Base-by-base conservation (phyloP, 306 rosid genomes). In the Pueraria montana region DNA sequence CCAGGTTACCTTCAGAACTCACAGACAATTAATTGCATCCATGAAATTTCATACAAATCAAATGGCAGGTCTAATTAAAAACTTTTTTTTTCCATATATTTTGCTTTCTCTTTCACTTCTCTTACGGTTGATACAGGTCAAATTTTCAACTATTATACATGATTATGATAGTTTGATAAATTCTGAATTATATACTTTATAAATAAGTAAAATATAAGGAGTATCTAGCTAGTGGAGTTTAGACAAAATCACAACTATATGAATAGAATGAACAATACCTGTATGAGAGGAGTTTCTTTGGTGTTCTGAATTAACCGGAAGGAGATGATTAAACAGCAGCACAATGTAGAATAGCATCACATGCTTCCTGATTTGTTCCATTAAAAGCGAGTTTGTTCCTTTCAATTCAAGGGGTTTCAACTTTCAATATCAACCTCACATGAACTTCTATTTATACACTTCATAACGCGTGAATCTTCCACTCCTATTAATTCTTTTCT, bases 321-420 rank as follows among this genome's bases (percentile, higher is more conserved):
- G 77, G 69, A 26, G 59, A 80, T 1, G 83, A 80, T 69, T 70
- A 80, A 55, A 70, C 27, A 80, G 52, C 3, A 80, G 59, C 69
- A 55, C 61, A 43, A 43, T 1, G 42, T 6, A 53, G 10, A 80
- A 42, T 6, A 69, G 42, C 69, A 26, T 8, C 7, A 24, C 45
- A 68, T 10, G 69, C 48, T 55, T 80, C 77, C 34, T 3, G 2
- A 27, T 42, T 9, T 24, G 59, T 24, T 40, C 77, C 77, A 80
- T 66, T 49, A 49, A 42, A 32, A n/a, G 64, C 43, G 18, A 2
- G 46, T 5, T 27, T 3, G 38, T 34, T 17, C 26, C 49, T 38
- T 36, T 65, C 46, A 6, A 63, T 30, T 34, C 43, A 38, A 38
- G 43, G 43, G 9, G 21, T 50, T 10, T 42, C 48, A 42, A 42